Conservation (phyloP, 2,329 filamentous ascomycete genomes). For the Pezicula carpinea region DNA sequence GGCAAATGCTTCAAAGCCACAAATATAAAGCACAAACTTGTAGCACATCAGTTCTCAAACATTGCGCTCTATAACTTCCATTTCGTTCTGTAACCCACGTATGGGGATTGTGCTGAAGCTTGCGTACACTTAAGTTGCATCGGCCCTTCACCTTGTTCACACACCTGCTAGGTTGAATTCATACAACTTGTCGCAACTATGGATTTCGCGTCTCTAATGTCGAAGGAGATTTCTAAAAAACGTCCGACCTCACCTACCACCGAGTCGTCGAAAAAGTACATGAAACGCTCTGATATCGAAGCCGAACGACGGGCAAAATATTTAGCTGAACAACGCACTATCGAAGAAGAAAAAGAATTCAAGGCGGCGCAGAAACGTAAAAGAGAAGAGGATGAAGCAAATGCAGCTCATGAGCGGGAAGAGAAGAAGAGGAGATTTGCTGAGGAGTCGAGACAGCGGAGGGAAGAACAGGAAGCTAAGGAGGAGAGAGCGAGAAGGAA, state of each 20-base stretch:
- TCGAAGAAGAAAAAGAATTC: constrained; percentile 67
- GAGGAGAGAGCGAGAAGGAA: constrained; percentile 71
- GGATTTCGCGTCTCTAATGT: constrained; percentile 95
- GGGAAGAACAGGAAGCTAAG: constrained; percentile 68
- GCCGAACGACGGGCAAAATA: constrained; percentile 77
- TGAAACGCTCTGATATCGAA: constrained; percentile 82
- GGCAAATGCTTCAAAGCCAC: background rate
- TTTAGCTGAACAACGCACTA: constrained; percentile 70
- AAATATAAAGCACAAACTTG: background rate
- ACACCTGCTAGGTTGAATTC: background rate
- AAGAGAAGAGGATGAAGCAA: constrained; percentile 77
- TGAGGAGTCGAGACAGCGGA: constrained; percentile 67
- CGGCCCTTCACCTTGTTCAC: background rate
- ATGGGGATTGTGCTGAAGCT: background rate
- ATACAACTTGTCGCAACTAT: constrained; percentile 44
- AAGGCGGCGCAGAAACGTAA: constrained; percentile 77
- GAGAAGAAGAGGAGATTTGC: constrained; percentile 79
- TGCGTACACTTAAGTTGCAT: background rate
- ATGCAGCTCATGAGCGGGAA: constrained; percentile 64
- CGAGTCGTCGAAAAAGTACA: constrained; percentile 62
- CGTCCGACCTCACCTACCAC: constrained; percentile 20
- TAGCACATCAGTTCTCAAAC: no score
- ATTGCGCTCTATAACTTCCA: no score
- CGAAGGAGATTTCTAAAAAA: constrained; percentile 79
- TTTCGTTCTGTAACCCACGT: no score